A percentile compares a stretch with the other conserved stretches of the same genome.
phyloP scores from a whole-genome alignment of 2,329 filamentous ascomycete genomes.

The Polychaeton citri region DNA sequence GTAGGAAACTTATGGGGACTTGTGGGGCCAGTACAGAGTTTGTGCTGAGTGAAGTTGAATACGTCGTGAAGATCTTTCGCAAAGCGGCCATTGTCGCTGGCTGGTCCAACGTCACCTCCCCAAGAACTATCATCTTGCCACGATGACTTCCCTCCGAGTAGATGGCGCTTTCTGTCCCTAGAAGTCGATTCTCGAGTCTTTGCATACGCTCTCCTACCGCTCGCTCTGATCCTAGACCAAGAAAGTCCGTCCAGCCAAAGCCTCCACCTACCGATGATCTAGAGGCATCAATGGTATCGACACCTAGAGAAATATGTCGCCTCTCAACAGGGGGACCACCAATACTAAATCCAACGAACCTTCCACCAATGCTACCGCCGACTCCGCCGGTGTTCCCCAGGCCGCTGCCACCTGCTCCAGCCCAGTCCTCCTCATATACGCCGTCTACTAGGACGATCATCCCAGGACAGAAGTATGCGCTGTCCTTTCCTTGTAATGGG shows the following conservation, averaged over 20 bases:
- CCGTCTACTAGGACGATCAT: constrained; percentile 95
- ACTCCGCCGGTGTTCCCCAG: constrained; percentile 63
- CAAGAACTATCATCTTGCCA: constrained; percentile 57
- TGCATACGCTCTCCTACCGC: constrained; percentile 75
- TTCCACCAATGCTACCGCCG: constrained; percentile 82
- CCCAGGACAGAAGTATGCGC: constrained; percentile 85
- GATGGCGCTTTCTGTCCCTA: constrained; percentile 26
- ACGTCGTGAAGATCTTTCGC: constrained; percentile 61
- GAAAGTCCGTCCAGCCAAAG: constrained; percentile 95
- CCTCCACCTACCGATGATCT: constrained; percentile 48
- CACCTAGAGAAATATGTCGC: constrained; percentile 64
- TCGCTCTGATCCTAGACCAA: constrained; percentile 80
- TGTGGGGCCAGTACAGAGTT: constrained; percentile 37
- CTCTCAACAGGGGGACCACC: constrained; percentile 86
- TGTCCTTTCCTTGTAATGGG: constrained; percentile 56
- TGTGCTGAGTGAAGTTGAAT: constrained; percentile 53
- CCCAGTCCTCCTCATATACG: constrained; percentile 88
- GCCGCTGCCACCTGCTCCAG: constrained; percentile 45
- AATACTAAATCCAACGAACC: constrained; percentile 80
- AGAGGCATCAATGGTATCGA: constrained; percentile 33
- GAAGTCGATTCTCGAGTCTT: constrained; percentile 56
- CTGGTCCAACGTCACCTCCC: constrained; percentile 76
- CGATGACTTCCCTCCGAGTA: constrained; percentile 5
- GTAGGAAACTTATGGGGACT: constrained; percentile 60
- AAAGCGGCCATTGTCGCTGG: constrained; percentile 71